These are phyloP conservation scores for Candida adriatica DNA, from an alignment of 805 yeast species.

Conservation along the genomic window DNA sequence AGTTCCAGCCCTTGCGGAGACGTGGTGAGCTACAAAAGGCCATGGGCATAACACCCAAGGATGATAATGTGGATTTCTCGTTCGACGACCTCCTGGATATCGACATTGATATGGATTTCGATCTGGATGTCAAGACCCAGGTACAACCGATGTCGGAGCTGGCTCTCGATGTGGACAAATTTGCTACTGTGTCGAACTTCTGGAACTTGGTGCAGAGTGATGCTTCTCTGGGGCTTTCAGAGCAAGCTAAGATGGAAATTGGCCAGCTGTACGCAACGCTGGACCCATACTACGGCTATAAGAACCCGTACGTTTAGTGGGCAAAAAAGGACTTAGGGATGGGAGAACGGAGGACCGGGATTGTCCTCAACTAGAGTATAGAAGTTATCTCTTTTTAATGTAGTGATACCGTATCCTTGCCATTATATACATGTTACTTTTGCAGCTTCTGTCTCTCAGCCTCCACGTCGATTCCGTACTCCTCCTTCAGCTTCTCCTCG, in stretches of 20 bases:
- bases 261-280: conserved; percentile 1
- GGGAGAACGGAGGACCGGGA: too few relatives aligned
- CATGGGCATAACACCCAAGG: conserved; percentile 1
- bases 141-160: conserved; percentile 22
- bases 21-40: conserved; percentile 17
- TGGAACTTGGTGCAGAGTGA: conserved; percentile 9
- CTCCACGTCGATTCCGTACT: conserved; percentile 54
- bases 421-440: conserved; percentile 5
- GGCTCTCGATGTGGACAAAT: conserved; percentile 2
- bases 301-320: too few relatives aligned
- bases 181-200: conserved; percentile 6
- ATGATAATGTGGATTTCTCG: conserved; percentile 5
- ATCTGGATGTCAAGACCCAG: conserved; percentile 5
- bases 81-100: conserved; percentile 7
- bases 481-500: conserved; percentile 61
- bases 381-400: not conserved
- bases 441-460: conserved; percentile 34
- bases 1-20: conserved; percentile 18
- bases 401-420: not conserved
- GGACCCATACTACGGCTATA: too few relatives aligned
- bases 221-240: conserved; percentile 5
- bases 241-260: conserved; percentile 9
- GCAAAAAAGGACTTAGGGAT: too few relatives aligned
- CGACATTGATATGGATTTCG: conserved; percentile 4
- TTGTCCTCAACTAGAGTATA: not conserved